phyloP scores from a whole-genome alignment of 1,284 basidiomycete species.

The Puccinia triticina region DNA sequence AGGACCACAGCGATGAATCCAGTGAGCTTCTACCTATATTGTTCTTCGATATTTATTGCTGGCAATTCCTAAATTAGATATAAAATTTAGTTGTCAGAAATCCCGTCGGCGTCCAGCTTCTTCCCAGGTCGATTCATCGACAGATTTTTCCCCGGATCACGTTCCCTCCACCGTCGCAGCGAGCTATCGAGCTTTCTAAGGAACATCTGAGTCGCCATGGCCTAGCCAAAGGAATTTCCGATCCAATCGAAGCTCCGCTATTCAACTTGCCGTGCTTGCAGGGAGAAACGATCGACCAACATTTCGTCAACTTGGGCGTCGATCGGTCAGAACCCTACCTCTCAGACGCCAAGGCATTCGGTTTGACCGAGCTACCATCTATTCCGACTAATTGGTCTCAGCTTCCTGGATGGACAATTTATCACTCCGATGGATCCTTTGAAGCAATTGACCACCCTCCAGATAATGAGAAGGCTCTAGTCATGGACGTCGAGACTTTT shows the following conservation, averaged over 20 bases:
- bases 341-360: conserved; percentile 71
- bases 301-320: conserved; percentile 80
- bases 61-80: background rate
- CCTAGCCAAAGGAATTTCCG: conserved; percentile 77
- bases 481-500: conserved; percentile 94
- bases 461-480: conserved; percentile 71
- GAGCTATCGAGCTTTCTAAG: conserved; percentile 74
- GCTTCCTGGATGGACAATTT: conserved; percentile 86
- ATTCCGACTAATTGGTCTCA: conserved; percentile 72
- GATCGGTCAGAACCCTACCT: conserved; percentile 80
- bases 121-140: conserved; percentile 75
- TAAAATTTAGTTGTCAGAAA: conserved; percentile 65
- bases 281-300: conserved; percentile 80
- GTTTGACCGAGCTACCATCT: conserved; percentile 69
- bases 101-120: conserved; percentile 86
- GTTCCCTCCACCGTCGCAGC: conserved; percentile 68
- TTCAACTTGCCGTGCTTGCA: conserved; percentile 84
- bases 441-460: conserved; percentile 60
- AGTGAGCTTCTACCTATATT: background rate
- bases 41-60: conserved; percentile 1
- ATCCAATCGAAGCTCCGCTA: conserved; percentile 73
- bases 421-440: conserved; percentile 65
- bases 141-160: conserved; percentile 78
- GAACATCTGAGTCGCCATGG: conserved; percentile 78
- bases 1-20: background rate